Evolutionary conservation across 148 eudicot genomes (phyloP), one percentile per base, ranked within the genome.

Genomic region (Vaccinium myrtillus): DNA sequence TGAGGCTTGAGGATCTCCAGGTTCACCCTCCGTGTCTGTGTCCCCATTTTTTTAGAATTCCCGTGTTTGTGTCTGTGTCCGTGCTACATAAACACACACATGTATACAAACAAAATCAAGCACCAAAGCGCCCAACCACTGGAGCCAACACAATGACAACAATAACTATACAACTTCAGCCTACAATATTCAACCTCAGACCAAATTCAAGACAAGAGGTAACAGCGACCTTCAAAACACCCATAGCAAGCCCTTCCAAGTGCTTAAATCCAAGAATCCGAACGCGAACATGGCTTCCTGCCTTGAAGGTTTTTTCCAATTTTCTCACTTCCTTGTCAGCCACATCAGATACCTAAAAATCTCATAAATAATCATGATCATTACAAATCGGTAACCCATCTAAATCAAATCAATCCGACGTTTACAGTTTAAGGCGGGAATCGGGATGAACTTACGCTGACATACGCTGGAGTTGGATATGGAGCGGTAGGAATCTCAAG

Each of bases 181-280:
- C 75, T 61, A 63, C 23, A 39, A 79, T 0, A 53, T 15, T 18
- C 3, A 69, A 73, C 54, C 48, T 50, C 15, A 19, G 43, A 54
- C 80, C 48, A 56, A 55, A 71, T 7, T n/a, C 27, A 19, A 50
- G 49, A 14, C 13, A 69, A 76, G 16, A 69, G 70, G 1, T 5
- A 89, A 79, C 69, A 23, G 73, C 51, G 39, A 97, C 98, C 99
- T 97, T 97, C 12, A 97, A 87, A 87, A 90, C 88, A 89, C 93
- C 92, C 91, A 91, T 95, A n/a, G 98, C 98, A 77, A 95, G 91
- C 86, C 99, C 98, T 85, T 95, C 99, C 91, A 95, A 87, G 87
- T 91, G 95, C 91, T 93, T 93, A 84, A 92, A 97, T 79, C 98
- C 98, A 90, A 91, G 95, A 84, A 97, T 86, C 87, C 99, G 92